phyloP scores from a whole-genome alignment of 2,329 filamentous ascomycete genomes.

The Stemphylium beticola region DNA sequence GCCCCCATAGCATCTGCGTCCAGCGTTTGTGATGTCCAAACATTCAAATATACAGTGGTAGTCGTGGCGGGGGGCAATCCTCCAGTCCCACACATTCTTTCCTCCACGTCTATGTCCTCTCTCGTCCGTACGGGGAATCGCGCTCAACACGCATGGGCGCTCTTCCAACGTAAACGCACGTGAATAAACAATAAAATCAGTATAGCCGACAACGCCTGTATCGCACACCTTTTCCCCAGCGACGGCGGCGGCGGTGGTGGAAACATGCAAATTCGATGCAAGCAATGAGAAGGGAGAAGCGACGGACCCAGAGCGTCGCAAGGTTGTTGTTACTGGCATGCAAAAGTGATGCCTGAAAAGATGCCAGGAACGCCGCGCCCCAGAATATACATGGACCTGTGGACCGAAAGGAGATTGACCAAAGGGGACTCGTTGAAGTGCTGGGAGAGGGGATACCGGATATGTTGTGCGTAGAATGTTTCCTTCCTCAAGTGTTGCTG shows the following conservation, averaged over 20 bases:
- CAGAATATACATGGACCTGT: conserved; percentile 1
- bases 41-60: too few relatives aligned
- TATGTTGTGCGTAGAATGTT: neutral
- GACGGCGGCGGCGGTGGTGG: neutral
- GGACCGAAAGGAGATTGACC: neutral
- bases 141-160: too few relatives aligned
- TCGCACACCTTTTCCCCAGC: conserved; percentile 1
- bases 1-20: too few relatives aligned
- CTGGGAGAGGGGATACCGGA: neutral
- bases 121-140: too few relatives aligned
- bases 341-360: neutral
- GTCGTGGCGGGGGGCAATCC: too few relatives aligned
- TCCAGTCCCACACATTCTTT: too few relatives aligned
- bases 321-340: neutral
- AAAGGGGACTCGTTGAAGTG: conserved; percentile 10
- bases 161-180: too few relatives aligned
- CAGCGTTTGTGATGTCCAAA: too few relatives aligned
- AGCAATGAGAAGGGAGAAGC: neutral
- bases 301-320: neutral
- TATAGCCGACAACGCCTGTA: conserved; percentile 8
- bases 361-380: conserved; percentile 7
- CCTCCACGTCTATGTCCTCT: too few relatives aligned
- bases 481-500: conserved; percentile 47
- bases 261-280: conserved; percentile 11
- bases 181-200: neutral